A percentile compares a stretch with the other conserved stretches of the same genome.
Conservation (phyloP, 1,284 basidiomycete genomes). For the Paramarasmius palmivorus region DNA sequence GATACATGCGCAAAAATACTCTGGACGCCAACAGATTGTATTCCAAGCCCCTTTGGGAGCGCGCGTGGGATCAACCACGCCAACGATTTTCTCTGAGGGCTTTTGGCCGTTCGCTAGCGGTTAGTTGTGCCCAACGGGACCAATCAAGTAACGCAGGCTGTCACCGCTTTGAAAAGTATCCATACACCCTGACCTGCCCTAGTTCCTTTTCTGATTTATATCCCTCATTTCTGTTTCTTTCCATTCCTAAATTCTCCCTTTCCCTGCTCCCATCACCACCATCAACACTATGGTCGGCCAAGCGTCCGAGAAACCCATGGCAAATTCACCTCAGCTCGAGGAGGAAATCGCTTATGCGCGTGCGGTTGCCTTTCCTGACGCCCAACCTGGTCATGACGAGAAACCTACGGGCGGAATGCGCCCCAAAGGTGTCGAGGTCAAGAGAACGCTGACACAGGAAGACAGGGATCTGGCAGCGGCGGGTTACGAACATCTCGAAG, state of each 20-base stretch:
- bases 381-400: background rate
- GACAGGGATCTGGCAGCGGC: conserved; percentile 67
- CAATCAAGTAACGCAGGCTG: background rate
- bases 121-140: background rate
- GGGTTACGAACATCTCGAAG: conserved; percentile 62
- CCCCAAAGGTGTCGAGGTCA: conserved; percentile 50
- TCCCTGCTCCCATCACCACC: background rate
- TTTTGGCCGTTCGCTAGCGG: conserved; percentile 4
- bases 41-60: no score
- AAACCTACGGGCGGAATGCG: background rate
- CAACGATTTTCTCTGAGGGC: background rate
- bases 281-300: background rate
- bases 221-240: no score
- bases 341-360: background rate
- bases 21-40: no score
- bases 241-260: no score
- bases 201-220: background rate
- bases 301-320: background rate
- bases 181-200: no score
- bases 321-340: background rate
- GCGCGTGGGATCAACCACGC: no score
- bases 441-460: conserved; percentile 63
- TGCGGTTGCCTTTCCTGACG: conserved; percentile 1
- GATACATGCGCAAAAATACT: no score
- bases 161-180: background rate